phyloP scores from a whole-genome alignment of 202 grass and related monocot genomes.

The Schoenoplectus triqueter region DNA sequence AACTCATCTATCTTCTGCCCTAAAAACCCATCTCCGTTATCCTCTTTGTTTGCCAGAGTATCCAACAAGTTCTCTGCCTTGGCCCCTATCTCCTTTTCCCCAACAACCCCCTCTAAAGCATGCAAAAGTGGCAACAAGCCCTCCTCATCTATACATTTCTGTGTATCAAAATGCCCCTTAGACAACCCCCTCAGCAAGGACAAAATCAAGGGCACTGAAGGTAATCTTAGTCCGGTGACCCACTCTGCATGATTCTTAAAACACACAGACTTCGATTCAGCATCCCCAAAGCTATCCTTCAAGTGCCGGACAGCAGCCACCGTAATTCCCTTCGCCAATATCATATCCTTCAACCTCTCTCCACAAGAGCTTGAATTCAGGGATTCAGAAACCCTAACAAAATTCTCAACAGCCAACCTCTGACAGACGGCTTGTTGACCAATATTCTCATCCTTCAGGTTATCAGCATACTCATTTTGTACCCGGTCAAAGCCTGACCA shows the following conservation, averaged over 20 bases:
- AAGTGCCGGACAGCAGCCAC: conserved; percentile 67
- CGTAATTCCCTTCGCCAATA: conserved; percentile 86
- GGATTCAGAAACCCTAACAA: conserved; percentile 94
- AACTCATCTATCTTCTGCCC: conserved; percentile 78
- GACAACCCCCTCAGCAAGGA: conserved; percentile 91
- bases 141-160: conserved; percentile 92
- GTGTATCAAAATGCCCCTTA: conserved; percentile 88
- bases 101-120: conserved; percentile 84
- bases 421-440: conserved; percentile 61
- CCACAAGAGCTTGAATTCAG: conserved; percentile 95
- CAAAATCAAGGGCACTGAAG: conserved; percentile 82
- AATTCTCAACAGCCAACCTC: conserved; percentile 85
- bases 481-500: conserved; percentile 81
- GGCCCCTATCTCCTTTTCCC: conserved; percentile 94
- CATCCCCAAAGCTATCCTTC: conserved; percentile 68
- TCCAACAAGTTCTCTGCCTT: conserved; percentile 98
- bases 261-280: conserved; percentile 48
- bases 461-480: conserved; percentile 79
- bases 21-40: conserved; percentile 86
- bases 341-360: conserved; percentile 94
- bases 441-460: conserved; percentile 72
- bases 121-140: conserved; percentile 86
- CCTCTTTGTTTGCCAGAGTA: conserved; percentile 93
- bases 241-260: conserved; percentile 89
- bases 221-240: conserved; percentile 67